phyloP scores from a whole-genome alignment of 495 filamentous ascomycete genomes.

The Amniculicola lignicola region DNA sequence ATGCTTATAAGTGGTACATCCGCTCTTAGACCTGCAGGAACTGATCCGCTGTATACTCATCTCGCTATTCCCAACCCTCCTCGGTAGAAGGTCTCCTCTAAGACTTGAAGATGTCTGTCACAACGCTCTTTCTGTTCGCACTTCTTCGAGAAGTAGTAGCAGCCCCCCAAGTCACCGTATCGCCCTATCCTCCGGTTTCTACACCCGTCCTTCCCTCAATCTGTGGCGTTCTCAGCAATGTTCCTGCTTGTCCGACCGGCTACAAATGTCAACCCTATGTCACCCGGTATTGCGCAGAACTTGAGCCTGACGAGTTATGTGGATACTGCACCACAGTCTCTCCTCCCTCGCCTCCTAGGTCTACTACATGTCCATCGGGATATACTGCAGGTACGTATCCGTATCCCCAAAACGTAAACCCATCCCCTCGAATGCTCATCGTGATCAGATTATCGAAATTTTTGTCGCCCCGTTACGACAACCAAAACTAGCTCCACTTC shows the following conservation, averaged over 20 bases:
- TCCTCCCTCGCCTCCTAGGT: background rate
- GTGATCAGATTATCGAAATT: slow-evolving; percentile 1
- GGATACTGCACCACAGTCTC: background rate
- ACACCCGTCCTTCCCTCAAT: background rate
- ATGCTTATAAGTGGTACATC: too few species aligned
- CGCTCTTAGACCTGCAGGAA: too few species aligned
- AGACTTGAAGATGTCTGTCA: background rate
- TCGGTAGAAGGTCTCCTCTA: background rate
- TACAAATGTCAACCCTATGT: background rate
- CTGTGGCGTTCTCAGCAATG: slow-evolving; percentile 1
- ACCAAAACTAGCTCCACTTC: background rate
- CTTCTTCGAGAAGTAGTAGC: background rate
- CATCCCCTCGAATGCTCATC: slow-evolving; percentile 1
- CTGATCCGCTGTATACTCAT: background rate
- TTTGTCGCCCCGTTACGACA: background rate
- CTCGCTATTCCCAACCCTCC: background rate
- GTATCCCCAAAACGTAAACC: background rate
- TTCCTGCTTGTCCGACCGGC: slow-evolving; percentile 6
- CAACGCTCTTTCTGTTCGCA: background rate
- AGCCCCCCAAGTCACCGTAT: background rate
- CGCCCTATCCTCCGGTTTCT: background rate
- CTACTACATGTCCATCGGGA: background rate
- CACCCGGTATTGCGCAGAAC: background rate
- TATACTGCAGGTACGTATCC: slow-evolving; percentile 5
- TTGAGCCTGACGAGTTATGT: background rate